Percentiles rank a stretch among this genome's conserved stretches.
phyloP scores from a whole-genome alignment of 768 basidiomycete species.

The Albatrellus ellisii region DNA sequence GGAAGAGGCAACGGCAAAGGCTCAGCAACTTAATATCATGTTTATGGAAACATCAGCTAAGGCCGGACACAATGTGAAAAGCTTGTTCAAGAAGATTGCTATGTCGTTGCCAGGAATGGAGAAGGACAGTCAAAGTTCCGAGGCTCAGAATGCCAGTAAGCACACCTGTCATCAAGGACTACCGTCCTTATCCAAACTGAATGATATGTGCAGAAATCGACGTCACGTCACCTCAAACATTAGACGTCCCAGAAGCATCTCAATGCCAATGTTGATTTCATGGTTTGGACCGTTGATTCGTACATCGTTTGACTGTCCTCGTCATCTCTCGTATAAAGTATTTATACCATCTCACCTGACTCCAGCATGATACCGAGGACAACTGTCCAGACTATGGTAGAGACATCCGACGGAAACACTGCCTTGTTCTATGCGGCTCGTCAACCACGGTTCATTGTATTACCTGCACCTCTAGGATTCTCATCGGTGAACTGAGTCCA shows the following conservation, averaged over 20 bases:
- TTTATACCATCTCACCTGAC: conserved; percentile 7
- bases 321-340: not conserved
- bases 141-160: conserved; percentile 33
- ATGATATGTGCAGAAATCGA: conserved; percentile 60
- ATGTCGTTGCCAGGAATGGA: conserved; percentile 97
- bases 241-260: conserved; percentile 76
- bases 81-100: conserved; percentile 98
- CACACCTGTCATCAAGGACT: not conserved
- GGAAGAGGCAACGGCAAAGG: conserved; percentile 89
- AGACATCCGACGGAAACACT: conserved; percentile 4
- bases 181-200: not conserved
- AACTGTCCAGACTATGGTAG: not conserved
- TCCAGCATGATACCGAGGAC: not conserved
- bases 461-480: conserved; percentile 86
- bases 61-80: conserved; percentile 98
- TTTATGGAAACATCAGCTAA: conserved; percentile 99
- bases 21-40: conserved; percentile 87
- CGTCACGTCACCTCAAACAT: conserved; percentile 58
- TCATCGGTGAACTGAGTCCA: conserved; percentile 85
- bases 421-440: too few species aligned
- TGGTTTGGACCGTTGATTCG: conserved; percentile 13
- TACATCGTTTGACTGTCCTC: not conserved
- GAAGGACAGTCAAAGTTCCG: conserved; percentile 48
- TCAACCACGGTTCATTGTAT: conserved; percentile 91
- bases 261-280: conserved; percentile 62